Percentiles rank a stretch among this genome's conserved stretches.
phyloP scores from a whole-genome alignment of 192 early-diverging fungal species.

The Umbelopsis ramanniana region DNA sequence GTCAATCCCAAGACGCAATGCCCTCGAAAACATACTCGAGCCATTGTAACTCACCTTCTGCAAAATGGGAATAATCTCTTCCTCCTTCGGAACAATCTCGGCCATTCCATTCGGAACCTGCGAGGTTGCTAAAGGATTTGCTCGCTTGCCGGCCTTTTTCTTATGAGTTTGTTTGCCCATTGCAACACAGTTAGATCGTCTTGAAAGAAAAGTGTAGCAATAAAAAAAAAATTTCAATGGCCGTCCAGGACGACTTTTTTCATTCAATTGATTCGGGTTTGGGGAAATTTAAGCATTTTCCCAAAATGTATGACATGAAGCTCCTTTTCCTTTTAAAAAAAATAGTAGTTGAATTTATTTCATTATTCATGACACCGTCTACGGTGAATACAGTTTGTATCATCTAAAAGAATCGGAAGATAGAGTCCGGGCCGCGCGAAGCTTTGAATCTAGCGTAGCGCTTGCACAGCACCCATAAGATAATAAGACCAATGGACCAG shows the following conservation, averaged over 20 bases:
- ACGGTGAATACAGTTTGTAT: neutral
- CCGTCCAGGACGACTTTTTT: slow-evolving; percentile 15
- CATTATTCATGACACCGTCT: neutral
- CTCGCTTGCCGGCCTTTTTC: neutral
- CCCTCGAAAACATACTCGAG: too few relatives aligned
- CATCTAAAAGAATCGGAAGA: slow-evolving; percentile 51
- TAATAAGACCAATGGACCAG: neutral
- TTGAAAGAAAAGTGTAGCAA: neutral
- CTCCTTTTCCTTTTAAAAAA: too few relatives aligned
- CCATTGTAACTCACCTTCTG: slow-evolving; percentile 17
- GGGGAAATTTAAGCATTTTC: too few relatives aligned
- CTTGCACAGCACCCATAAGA: slow-evolving; percentile 35
- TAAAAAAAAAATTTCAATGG: slow-evolving; percentile 23
- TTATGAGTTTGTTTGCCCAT: slow-evolving; percentile 19
- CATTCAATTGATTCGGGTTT: neutral
- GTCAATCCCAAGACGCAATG: too few relatives aligned
- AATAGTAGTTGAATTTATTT: too few relatives aligned
- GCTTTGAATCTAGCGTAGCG: slow-evolving; percentile 26
- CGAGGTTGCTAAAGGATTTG: neutral
- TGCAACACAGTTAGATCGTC: neutral
- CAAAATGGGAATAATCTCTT: slow-evolving; percentile 24
- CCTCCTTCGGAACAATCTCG: slow-evolving; percentile 17
- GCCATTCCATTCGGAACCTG: neutral
- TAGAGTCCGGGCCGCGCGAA: neutral
- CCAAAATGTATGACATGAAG: too few relatives aligned